Percentiles rank a stretch among this genome's conserved stretches.
Evolutionary conservation across 768 basidiomycete genomes (phyloP).

Genomic region (Amanita molliuscula): DNA sequence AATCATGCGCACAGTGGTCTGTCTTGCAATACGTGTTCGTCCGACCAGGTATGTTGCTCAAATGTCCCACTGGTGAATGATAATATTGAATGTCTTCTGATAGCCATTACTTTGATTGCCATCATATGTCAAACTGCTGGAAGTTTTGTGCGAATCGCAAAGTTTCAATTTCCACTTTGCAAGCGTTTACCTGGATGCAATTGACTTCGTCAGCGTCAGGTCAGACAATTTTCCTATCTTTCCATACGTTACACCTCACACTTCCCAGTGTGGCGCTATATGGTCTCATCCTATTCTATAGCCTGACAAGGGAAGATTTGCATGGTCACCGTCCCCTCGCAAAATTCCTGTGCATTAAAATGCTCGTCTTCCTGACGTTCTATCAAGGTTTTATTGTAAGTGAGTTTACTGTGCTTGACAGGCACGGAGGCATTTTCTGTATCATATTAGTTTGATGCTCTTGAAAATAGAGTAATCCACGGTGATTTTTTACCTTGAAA

Average conservation of each 20-base stretch:
- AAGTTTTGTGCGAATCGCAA: constrained; percentile 49
- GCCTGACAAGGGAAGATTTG: constrained; percentile 65
- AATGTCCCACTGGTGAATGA: not conserved
- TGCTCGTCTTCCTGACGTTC: constrained; percentile 72
- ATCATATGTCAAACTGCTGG: constrained; percentile 55
- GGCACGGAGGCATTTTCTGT: too few relatives aligned
- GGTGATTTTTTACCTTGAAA: constrained; percentile 20
- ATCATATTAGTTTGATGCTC: constrained; percentile 35
- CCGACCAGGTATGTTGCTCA: constrained; percentile 24
- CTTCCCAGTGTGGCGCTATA: constrained; percentile 57
- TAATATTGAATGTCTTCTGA: not conserved
- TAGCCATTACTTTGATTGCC: constrained; percentile 49
- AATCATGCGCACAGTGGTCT: constrained; percentile 39
- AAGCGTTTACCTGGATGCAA: constrained; percentile 47
- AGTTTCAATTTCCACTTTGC: constrained; percentile 47
- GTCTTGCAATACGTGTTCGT: constrained; percentile 76
- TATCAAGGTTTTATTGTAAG: constrained; percentile 62
- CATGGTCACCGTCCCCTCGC: constrained; percentile 55
- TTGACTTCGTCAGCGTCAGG: constrained; percentile 71
- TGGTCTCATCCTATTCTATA: constrained; percentile 67
- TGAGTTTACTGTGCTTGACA: not conserved
- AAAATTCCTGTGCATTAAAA: constrained; percentile 73
- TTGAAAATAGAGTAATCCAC: constrained; percentile 55
- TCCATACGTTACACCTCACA: not conserved
- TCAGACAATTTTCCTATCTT: constrained; percentile 15